Conservation (phyloP, 2,329 filamentous ascomycete genomes). For the Sphaerulina musiva region DNA sequence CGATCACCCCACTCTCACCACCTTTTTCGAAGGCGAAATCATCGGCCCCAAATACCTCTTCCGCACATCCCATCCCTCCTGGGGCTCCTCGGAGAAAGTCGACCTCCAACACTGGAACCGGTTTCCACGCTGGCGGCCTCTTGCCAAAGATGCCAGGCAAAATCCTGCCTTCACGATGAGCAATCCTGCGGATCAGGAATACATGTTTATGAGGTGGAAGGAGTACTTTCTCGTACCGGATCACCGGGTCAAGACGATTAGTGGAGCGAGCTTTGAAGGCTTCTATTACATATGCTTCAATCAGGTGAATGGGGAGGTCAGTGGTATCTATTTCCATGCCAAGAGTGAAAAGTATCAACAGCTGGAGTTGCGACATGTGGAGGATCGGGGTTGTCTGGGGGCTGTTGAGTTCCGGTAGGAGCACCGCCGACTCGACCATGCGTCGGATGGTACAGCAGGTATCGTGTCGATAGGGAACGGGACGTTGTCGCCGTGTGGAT, state of each 20-base stretch:
- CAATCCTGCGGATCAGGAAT: slow-evolving; percentile 71
- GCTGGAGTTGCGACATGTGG: slow-evolving; percentile 80
- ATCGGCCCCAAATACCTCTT: slow-evolving; percentile 95
- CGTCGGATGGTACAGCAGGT: no score
- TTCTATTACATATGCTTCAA: slow-evolving; percentile 99
- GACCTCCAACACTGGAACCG: slow-evolving; percentile 90
- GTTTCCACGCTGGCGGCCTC: slow-evolving; percentile 78
- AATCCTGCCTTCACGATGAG: slow-evolving; percentile 52
- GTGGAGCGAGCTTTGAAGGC: slow-evolving; percentile 91
- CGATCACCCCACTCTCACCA: slow-evolving; percentile 94
- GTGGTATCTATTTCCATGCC: slow-evolving; percentile 94
- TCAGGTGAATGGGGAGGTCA: slow-evolving; percentile 76
- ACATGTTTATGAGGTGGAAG: slow-evolving; percentile 99
- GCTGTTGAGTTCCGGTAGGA: slow-evolving; percentile 80
- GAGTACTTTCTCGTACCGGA: slow-evolving; percentile 96
- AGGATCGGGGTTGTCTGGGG: slow-evolving; percentile 73
- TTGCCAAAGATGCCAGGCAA: slow-evolving; percentile 57
- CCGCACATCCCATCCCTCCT: slow-evolving; percentile 76
- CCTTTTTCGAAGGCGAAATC: slow-evolving; percentile 97
- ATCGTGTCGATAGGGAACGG: background rate
- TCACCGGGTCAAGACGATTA: slow-evolving; percentile 83
- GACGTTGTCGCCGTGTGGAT: background rate
- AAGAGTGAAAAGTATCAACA: slow-evolving; percentile 99
- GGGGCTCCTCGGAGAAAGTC: slow-evolving; percentile 87
- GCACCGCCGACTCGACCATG: background rate